These are phyloP conservation scores for Cytospora piceicola DNA, from an alignment of 2,329 filamentous ascomycete genomes.

Conservation along the genomic window DNA sequence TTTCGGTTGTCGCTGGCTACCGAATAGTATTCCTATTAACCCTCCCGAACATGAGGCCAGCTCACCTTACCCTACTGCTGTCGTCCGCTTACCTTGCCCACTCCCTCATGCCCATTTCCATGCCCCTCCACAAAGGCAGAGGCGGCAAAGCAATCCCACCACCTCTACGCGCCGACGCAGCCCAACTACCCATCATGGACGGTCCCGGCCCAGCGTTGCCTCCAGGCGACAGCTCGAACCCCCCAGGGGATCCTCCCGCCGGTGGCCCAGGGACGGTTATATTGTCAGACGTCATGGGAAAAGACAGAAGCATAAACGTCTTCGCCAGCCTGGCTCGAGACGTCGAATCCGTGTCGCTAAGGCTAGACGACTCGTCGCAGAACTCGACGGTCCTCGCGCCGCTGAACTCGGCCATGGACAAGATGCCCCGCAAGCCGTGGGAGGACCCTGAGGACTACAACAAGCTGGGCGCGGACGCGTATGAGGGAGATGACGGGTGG, in stretches of 20 bases:
- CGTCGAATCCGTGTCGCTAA: slow-evolving; percentile 67
- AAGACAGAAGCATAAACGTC: slow-evolving; percentile 77
- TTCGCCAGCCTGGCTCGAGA: slow-evolving; percentile 83
- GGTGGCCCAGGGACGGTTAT: slow-evolving; percentile 58
- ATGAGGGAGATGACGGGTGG: slow-evolving; percentile 74
- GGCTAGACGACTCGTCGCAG: slow-evolving; percentile 66
- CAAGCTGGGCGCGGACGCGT: slow-evolving; percentile 68
- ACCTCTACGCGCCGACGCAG: slow-evolving; percentile 32
- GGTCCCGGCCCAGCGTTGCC: slow-evolving; percentile 36
- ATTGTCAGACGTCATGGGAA: slow-evolving; percentile 83
- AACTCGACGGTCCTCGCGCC: slow-evolving; percentile 90
- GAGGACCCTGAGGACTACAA: slow-evolving; percentile 76
- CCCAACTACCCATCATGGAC: slow-evolving; percentile 42
- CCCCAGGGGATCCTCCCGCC: slow-evolving; percentile 34
- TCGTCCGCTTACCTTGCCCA: slow-evolving; percentile 16
- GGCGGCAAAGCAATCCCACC: slow-evolving; percentile 31
- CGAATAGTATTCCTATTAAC: not conserved
- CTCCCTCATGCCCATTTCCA: slow-evolving; percentile 15
- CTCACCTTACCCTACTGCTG: slow-evolving; percentile 7
- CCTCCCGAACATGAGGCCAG: slow-evolving; percentile 6
- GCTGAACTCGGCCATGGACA: slow-evolving; percentile 78
- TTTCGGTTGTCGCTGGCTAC: not conserved
- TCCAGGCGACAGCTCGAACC: slow-evolving; percentile 31
- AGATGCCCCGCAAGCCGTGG: slow-evolving; percentile 84
- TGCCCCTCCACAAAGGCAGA: slow-evolving; percentile 17